A percentile compares a stretch with the other conserved stretches of the same genome.
These are phyloP conservation scores for Cadophora malorum DNA, from an alignment of 2,329 filamentous ascomycete species.

Conservation along the genomic window DNA sequence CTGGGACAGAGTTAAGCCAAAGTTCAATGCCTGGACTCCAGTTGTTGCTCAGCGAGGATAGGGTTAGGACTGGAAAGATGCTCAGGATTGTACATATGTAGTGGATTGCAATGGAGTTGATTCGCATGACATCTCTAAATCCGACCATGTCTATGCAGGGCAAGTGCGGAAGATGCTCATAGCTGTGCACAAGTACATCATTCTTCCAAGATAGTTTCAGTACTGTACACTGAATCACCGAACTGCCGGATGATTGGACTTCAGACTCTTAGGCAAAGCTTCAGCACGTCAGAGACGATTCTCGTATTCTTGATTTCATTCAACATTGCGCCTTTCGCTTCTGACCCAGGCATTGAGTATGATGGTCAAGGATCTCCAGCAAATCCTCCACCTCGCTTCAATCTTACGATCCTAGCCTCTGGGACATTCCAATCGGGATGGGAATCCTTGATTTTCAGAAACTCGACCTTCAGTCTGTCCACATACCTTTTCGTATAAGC, in stretches of 20 bases:
- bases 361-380: slow-evolving; percentile 1
- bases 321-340: too few species aligned
- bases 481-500: slow-evolving; percentile 4
- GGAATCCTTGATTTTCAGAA: neutral
- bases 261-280: too few species aligned
- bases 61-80: neutral
- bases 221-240: too few species aligned
- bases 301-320: too few species aligned
- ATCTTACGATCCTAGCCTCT: slow-evolving; percentile 5
- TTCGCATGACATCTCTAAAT: neutral
- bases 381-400: neutral
- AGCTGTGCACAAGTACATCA: neutral
- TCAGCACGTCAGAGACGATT: too few species aligned
- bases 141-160: neutral
- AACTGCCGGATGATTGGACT: too few species aligned
- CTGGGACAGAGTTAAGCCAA: slow-evolving; percentile 56
- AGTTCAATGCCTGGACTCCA: slow-evolving; percentile 61
- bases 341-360: too few species aligned
- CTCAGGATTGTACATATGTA: slow-evolving; percentile 40
- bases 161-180: neutral
- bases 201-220: too few species aligned
- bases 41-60: slow-evolving; percentile 42
- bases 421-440: neutral
- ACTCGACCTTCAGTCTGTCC: neutral
- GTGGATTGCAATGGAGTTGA: slow-evolving; percentile 21